Percentiles rank a stretch among this genome's conserved stretches.
Conservation (phyloP, 495 filamentous ascomycete species). For the Lophiotrema nucula region DNA sequence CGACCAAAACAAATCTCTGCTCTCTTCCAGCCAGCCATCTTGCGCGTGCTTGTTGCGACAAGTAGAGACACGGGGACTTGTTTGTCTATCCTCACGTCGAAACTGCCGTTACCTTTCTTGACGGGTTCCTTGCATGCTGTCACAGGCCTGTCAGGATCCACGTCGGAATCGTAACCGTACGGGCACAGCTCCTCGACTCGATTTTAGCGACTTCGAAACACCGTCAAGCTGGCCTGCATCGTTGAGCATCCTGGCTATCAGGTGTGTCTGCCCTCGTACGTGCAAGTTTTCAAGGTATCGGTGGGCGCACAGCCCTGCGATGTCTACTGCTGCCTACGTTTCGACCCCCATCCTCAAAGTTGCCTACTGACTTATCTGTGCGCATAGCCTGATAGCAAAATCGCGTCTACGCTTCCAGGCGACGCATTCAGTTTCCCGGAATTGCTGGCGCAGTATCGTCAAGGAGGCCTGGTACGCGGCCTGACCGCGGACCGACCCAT, state of each 20-base stretch:
- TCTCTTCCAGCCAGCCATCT: conserved; percentile 8
- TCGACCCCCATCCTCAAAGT: conserved; percentile 11
- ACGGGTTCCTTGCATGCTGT: conserved; percentile 29
- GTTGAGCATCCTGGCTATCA: conserved; percentile 29
- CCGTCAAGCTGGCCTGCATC: conserved; percentile 39
- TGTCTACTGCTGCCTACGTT: conserved; percentile 33
- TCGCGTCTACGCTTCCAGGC: conserved; percentile 29
- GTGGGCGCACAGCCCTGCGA: conserved; percentile 22
- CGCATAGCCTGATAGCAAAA: conserved; percentile 32
- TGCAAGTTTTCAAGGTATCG: conserved; percentile 15
- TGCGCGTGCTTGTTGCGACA: conserved; percentile 20
- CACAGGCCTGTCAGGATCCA: conserved; percentile 9
- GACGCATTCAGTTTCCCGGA: conserved; percentile 20
- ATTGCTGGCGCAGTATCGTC: conserved; percentile 32
- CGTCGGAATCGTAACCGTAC: conserved; percentile 7
- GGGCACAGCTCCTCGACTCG: conserved; percentile 12
- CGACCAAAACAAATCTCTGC: conserved; percentile 14
- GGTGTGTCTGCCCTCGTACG: conserved; percentile 32
- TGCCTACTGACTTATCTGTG: conserved; percentile 30
- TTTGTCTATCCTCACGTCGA: conserved; percentile 19
- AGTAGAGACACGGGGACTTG: conserved; percentile 14
- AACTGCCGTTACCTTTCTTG: conserved; percentile 5
- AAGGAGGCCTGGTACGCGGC: conserved; percentile 32
- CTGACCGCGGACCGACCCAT: conserved; percentile 30
- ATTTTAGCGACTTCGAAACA: conserved; percentile 21